Evolutionary conservation across 306 rosid species (phyloP), one percentile per base, ranked within the genome.

Genomic region (Prunus mira): DNA sequence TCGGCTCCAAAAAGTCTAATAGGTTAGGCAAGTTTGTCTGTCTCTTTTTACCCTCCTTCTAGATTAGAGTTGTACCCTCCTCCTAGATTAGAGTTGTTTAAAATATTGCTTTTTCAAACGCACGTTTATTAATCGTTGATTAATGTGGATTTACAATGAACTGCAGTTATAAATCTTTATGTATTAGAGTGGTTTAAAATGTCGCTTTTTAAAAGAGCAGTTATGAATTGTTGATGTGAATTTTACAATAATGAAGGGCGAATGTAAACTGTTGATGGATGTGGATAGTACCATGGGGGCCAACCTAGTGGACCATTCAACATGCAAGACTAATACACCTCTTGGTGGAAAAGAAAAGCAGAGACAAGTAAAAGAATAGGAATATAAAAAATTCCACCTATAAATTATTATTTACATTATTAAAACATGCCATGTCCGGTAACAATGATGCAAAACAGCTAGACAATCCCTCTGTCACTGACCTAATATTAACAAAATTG

Each of bases 401-500:
- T 38, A 54, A 17, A 28, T 47, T 76, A 81, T 52, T 56, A 79
- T 88, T 84, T 88, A 88, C 91, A 88, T 77, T 0, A 79, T 82
- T 60, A 68, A 77, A 77, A 32, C 77, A 78, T 77, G 72, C 14
- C 78, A 64, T 78, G 89, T 81, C 86, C 65, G 67, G 51, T 62
- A 79, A 76, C 19, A 74, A 77, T 83, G 66, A 84, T 88, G 87
- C 86, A 69, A 50, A 75, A 85, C 90, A 88, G 89, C 97, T 81
- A 76, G 87, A 85, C 87, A 84, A 81, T 77, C 91, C 84, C 86
- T 58, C 73, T 84, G 87, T 80, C 90, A 85, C 80, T 67, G 70
- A 65, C 86, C 93, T 89, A 72, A 82, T 82, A 88, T 86, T 83
- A 86, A 85, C 89, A 88, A 86, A 89, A 80, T 76, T 86, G 72